Conservation (phyloP, 2,329 filamentous ascomycete species). For the Knoxdaviesia capensis region DNA sequence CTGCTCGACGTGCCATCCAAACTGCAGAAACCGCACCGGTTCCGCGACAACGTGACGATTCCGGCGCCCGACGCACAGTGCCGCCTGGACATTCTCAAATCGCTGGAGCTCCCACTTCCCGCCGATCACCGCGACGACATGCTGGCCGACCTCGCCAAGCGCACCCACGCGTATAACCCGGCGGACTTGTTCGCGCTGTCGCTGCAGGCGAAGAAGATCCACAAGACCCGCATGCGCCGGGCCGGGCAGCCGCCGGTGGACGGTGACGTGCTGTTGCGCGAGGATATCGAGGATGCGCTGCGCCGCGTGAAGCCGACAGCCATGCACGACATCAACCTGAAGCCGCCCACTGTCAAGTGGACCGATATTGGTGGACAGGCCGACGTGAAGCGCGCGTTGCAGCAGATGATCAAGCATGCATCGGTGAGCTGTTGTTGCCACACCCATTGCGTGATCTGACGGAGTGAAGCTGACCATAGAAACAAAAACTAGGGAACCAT, state of each 20-base stretch:
- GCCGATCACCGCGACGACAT: conserved; percentile 27
- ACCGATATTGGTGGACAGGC: conserved; percentile 73
- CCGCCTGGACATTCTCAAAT: conserved; percentile 54
- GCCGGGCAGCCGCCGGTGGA: conserved; percentile 19
- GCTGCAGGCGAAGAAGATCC: conserved; percentile 11
- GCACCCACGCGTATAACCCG: conserved; percentile 75
- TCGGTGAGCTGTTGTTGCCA: conserved; percentile 10
- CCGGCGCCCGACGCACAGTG: conserved; percentile 55
- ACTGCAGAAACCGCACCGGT: conserved; percentile 43
- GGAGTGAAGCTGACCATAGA: no score
- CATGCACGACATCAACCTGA: conserved; percentile 76
- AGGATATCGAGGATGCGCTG: conserved; percentile 45
- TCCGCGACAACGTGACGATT: conserved; percentile 49
- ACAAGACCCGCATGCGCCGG: conserved; percentile 10
- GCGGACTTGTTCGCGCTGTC: conserved; percentile 53
- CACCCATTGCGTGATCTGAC: conserved; percentile 4
- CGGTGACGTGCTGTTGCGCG: conserved; percentile 20
- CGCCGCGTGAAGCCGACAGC: conserved; percentile 56
- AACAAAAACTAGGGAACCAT: conserved; percentile 3
- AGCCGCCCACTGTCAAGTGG: conserved; percentile 74
- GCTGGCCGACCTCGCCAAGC: conserved; percentile 42
- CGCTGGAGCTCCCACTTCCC: conserved; percentile 27
- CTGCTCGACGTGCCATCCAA: conserved; percentile 50
- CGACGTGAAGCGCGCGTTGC: conserved; percentile 44
- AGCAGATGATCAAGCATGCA: conserved; percentile 24